Evolutionary conservation across 495 filamentous ascomycete genomes (phyloP), one percentile per base, ranked within the genome.

Genomic region (Aspergillus carlsbadensis): DNA sequence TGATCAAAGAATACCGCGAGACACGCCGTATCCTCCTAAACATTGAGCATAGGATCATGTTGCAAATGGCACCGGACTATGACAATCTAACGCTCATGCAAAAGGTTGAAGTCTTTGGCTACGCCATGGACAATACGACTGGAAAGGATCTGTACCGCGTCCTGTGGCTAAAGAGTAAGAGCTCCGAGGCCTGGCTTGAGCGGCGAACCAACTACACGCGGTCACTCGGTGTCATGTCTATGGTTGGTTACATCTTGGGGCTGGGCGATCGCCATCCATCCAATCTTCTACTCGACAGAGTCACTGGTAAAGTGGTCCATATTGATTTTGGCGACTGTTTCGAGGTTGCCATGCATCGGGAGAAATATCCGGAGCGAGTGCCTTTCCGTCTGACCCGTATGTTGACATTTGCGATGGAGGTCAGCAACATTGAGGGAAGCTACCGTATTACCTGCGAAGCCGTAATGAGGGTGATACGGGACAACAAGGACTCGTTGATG

Each of bases 251-350:
- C 66, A 96, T 99, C 65, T 87, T 99, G 39, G 94, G 94, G 59
- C 81, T 99, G 40, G 94, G 94, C 29, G 94, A 99, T 69, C 85
- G 94, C 31, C 94, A 99, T 74, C 94, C 94, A 26, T 96, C 91
- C 50, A 99, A 99, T 65, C 78, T 99, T 65, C 92, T 99, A 85
- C 84, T 99, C 26, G 94, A 98, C 72, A 86, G 90, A 20, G 85
- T 94, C 58, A 99, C 92, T 5, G 94, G 94, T 62, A 95, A 91
- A 70, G 91, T 99, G 52, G 86, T 99, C 54, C 94, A 99, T 69
- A 96, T 98, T 60, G 94, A 99, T 76, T 99, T 98, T 60, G 94
- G 94, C 61, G 94, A 99, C 74, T 99, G 94, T 65, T 99, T 99
- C 76, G 94, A 99, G 71, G 92, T 99, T 56, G 94, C 94, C 40